These are phyloP conservation scores for Termitomyces sp. DNA, from an alignment of 768 basidiomycete species.

Conservation along the genomic window DNA sequence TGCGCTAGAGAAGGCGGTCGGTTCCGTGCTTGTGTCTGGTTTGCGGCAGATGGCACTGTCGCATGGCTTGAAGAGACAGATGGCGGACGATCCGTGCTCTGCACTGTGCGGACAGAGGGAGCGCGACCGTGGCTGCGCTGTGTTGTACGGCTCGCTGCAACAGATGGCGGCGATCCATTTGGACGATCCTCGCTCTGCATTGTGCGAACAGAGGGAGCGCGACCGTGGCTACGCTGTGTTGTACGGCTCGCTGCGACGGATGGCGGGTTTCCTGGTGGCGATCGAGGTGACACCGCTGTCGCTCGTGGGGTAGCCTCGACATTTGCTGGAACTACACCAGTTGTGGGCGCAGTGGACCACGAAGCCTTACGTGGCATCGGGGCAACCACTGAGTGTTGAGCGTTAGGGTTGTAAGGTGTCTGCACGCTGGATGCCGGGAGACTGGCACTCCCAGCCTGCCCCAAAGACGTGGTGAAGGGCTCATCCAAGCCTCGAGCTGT, in stretches of 20 bases:
- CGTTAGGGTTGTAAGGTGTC: neutral
- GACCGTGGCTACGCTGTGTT: neutral
- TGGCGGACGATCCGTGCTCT: neutral
- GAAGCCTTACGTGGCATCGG: neutral
- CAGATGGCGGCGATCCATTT: too few relatives aligned
- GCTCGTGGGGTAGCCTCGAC: neutral
- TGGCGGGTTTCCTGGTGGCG: neutral
- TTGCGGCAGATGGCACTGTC: neutral
- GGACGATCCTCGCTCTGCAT: neutral
- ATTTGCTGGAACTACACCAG: neutral
- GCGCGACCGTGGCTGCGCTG: neutral
- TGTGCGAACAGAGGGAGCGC: neutral
- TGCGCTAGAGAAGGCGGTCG: neutral
- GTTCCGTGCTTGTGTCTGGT: neutral
- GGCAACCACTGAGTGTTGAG: neutral
- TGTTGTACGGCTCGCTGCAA: neutral
- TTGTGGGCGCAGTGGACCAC: neutral
- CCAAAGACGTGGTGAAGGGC: neutral
- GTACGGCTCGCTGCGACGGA: constrained; percentile 1
- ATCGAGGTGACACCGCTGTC: neutral
- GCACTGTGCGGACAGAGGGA: neutral
- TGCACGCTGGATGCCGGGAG: neutral
- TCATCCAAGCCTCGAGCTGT: neutral
- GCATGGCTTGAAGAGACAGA: neutral
- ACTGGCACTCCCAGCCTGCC: neutral